phyloP scores from a whole-genome alignment of 495 filamentous ascomycete genomes.

The Penicillium parvum region DNA sequence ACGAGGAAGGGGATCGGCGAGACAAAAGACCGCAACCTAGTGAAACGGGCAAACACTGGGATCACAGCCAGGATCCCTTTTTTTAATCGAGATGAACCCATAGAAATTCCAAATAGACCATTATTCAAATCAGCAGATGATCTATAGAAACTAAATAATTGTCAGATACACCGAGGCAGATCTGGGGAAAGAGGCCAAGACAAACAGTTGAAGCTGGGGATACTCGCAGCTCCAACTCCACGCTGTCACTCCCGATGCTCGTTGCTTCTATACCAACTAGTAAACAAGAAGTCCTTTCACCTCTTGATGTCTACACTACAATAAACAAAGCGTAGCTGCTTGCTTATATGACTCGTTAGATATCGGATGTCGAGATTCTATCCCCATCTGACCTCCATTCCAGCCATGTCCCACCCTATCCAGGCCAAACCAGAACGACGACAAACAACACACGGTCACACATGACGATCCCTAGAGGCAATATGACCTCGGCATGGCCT shows the following conservation, averaged over 20 bases:
- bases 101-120: too few relatives aligned
- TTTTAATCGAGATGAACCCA: too few relatives aligned
- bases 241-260: too few relatives aligned
- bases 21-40: conserved; percentile 4
- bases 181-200: conserved; percentile 17
- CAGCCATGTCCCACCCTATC: background rate
- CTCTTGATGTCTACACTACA: too few relatives aligned
- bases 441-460: conserved; percentile 16
- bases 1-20: conserved; percentile 14
- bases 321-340: too few relatives aligned
- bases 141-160: background rate
- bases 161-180: conserved; percentile 8
- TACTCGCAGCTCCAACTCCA: too few relatives aligned
- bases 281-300: too few relatives aligned
- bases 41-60: background rate
- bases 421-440: conserved; percentile 12
- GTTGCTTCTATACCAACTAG: too few relatives aligned
- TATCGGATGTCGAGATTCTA: background rate
- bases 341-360: too few relatives aligned
- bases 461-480: conserved; percentile 3
- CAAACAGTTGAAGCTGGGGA: too few relatives aligned
- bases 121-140: too few relatives aligned
- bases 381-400: background rate
- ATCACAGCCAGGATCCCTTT: background rate
- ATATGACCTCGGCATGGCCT: conserved; percentile 1